Conservation (phyloP, 208 protist species). For the Trichomonas gallinae region DNA sequence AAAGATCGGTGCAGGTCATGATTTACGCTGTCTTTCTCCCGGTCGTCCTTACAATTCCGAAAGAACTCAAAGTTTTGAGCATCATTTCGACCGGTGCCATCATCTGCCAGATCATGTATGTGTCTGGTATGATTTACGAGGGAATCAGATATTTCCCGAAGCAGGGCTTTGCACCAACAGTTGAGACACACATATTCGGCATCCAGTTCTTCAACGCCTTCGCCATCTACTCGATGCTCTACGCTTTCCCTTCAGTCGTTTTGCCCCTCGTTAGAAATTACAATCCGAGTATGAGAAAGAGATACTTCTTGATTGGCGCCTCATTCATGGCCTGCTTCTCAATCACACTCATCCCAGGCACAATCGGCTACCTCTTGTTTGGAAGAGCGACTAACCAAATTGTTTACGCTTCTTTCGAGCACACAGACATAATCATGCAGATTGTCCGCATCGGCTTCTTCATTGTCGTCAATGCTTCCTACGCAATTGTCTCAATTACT, state of each 20-base stretch:
- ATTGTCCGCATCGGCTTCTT: background rate
- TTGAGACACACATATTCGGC: background rate
- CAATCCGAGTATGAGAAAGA: background rate
- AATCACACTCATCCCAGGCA: background rate
- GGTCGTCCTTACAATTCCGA: background rate
- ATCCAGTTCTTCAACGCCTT: background rate
- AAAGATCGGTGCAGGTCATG: background rate
- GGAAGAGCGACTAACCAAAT: background rate
- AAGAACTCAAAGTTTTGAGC: background rate
- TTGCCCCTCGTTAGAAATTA: background rate
- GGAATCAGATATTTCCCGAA: background rate
- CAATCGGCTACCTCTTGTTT: background rate
- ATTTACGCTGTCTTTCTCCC: background rate
- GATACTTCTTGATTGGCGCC: background rate
- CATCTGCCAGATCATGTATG: background rate
- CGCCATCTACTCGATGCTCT: background rate
- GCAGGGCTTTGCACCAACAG: background rate
- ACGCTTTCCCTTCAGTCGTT: background rate
- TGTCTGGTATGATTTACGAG: background rate
- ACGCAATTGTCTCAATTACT: background rate
- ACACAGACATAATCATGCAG: background rate
- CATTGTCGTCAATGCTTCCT: background rate
- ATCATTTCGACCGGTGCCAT: background rate
- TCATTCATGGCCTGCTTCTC: background rate
- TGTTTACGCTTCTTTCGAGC: background rate